Base-by-base conservation (phyloP, 2,329 filamentous ascomycete species). In the Fusarium mexicanum region DNA sequence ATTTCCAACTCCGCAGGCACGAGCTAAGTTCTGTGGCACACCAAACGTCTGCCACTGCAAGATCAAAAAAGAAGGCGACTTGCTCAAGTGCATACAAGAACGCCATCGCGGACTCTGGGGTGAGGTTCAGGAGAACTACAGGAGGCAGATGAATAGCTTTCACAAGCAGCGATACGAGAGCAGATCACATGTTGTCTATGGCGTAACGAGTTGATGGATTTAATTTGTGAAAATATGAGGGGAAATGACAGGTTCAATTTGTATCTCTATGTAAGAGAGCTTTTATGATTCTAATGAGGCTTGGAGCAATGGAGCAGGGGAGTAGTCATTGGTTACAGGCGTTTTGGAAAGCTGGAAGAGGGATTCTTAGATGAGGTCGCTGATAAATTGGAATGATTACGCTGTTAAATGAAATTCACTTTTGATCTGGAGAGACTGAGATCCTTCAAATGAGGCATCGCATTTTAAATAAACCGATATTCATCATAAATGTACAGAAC, bases 101-200 rank as follows among this genome's bases (percentile, higher is more conserved):
- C 71, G 74, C 8, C 80, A 82, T 55, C 66, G 74, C 13, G 80
- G 80, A 3, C 61, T 80, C 6, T 77, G 80, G 50, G 80, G 80
- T 1, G 66, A 80, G 35, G 80, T 81, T 14, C 77, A 79, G 61
- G 78, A 81, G 59, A 64, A 63, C 17, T 75, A 80, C 37, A 75
- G 80, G 50, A 76, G 67, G 48, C 71, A 78, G 71, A 66, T 71
- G 47, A 77, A 70, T 13, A 64, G 54, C 11, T 79, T 76, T 46
- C 70, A 79, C 48, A 63, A 66, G 44, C 62, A 68, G 40, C 69
- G 76, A 41, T 73, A 71, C 22, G 77, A 72, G 44, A 67, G 64
- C 1, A 77, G 73, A 26, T 58, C 76, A 5, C 76, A 79, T n/a
- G 75, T 79, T 40, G 74, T 75, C 7, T 65, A 73, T 24, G 73